Base-by-base conservation (phyloP, 176 grass and related monocot species). In the Oryza meridionalis region DNA sequence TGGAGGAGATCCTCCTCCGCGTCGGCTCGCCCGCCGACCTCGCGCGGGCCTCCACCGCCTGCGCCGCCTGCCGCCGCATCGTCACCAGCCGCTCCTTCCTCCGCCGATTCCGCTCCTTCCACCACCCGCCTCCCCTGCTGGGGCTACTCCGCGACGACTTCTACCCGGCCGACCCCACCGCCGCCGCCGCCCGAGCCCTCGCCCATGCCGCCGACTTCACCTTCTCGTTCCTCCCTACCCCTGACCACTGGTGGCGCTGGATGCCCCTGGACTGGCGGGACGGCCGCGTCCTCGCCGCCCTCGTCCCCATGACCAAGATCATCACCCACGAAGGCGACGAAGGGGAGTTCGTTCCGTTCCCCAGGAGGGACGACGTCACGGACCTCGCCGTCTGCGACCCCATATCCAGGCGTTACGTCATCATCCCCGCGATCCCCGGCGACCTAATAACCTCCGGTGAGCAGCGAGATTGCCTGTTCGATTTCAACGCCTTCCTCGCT, bases 401-500 rank as follows among this genome's bases (percentile, higher is more conserved):
- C 65, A 53, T 55, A 67, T 50, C 67, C 21, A 66, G 21, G 29
- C 46, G 66, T 2, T 22, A 70, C 21, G 5, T 70, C 46, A 27
- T 67, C 11, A 17, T 58, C 8, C 78, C 11, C 1, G 17, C 17
- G 15, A 17, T 78, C n/a, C 76, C 81, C 14, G 81, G 21, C 49
- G 79, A 61, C 33, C 67, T 81, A 4, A 29, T 33, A 0, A 49
- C 33, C 67, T 81, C 32, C 1, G 77, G 49, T 7, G 62, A 27
- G n/a, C 16, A 37, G 35, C 35, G 21, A 7, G 15, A 45, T 1
- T 13, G 33, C 74, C 46, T 78, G 17, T 3, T 80, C 29, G 27
- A 22, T 74, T 43, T 67, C 59, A 13, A 84, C 31, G 59, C 68
- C 47, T 89, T 89, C 70, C 77, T 84, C 27, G 38, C 77, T 72